phyloP scores from a whole-genome alignment of 176 grass and related monocot species.

The Melocanna baccifera region DNA sequence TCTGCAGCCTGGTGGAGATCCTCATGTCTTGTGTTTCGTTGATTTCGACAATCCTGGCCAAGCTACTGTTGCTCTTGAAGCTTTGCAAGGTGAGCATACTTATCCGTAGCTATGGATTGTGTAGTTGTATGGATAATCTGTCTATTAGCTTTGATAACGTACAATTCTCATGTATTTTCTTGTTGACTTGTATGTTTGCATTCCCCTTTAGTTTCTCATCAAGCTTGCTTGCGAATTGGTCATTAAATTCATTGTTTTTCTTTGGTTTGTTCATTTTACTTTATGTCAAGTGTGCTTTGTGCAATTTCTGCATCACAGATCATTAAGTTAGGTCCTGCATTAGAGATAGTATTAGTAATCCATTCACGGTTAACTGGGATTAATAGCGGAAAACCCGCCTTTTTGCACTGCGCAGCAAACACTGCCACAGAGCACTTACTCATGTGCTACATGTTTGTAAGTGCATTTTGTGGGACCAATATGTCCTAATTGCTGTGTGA shows the following conservation, averaged over 20 bases:
- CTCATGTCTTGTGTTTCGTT: constrained; percentile 94
- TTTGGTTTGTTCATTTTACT: neutral
- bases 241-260: neutral
- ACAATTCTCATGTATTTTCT: neutral
- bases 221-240: constrained; percentile 4
- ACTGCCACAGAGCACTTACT: neutral
- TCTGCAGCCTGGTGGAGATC: constrained; percentile 73
- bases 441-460: neutral
- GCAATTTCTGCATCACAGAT: neutral
- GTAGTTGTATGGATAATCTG: neutral
- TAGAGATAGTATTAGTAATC: neutral
- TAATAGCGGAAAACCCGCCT: neutral
- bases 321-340: neutral
- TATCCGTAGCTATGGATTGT: constrained; percentile 12
- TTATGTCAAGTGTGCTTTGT: neutral
- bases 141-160: neutral
- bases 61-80: constrained; percentile 81
- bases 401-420: neutral
- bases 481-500: neutral
- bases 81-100: constrained; percentile 88
- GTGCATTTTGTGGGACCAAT: neutral
- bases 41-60: constrained; percentile 86
- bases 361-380: neutral
- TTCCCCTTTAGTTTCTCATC: neutral
- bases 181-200: constrained; percentile 17